phyloP scores from a whole-genome alignment of 2,329 filamentous ascomycete species.

The Lasiodiplodia citricola region DNA sequence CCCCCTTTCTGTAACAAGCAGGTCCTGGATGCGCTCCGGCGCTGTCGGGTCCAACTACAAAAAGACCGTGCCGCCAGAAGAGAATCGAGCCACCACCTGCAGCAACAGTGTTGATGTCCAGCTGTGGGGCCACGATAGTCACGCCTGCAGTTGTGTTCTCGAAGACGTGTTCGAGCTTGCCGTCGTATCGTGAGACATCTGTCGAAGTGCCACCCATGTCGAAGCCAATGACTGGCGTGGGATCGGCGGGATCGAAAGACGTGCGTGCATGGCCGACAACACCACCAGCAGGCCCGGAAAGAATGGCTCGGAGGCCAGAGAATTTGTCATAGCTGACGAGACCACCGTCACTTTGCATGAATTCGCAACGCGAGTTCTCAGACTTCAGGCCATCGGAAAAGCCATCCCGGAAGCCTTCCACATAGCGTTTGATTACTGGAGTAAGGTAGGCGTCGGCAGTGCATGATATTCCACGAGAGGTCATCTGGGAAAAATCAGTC shows the following conservation, averaged over 20 bases:
- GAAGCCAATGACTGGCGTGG: constrained; percentile 38
- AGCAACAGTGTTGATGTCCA: constrained; percentile 45
- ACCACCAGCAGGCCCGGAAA: constrained; percentile 44
- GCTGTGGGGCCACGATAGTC: constrained; percentile 37
- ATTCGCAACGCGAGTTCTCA: constrained; percentile 38
- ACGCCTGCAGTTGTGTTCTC: constrained; percentile 42
- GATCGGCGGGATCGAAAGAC: constrained; percentile 35
- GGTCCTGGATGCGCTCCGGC: constrained; percentile 46
- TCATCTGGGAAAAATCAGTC: background rate
- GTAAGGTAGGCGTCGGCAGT: constrained; percentile 31
- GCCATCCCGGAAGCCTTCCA: constrained; percentile 33
- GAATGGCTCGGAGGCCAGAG: constrained; percentile 38
- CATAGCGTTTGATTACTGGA: constrained; percentile 34
- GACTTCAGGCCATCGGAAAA: constrained; percentile 37
- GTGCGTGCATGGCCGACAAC: constrained; percentile 42
- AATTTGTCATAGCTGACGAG: constrained; percentile 37
- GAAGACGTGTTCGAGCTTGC: constrained; percentile 38
- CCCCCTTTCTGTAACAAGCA: constrained; percentile 42
- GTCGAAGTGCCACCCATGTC: constrained; percentile 40
- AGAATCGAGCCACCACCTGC: constrained; percentile 76
- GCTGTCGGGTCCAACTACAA: constrained; percentile 78
- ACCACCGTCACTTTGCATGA: constrained; percentile 44
- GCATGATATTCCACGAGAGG: constrained; percentile 27
- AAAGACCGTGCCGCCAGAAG: constrained; percentile 87
- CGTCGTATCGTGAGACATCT: constrained; percentile 41